Evolutionary conservation across 2,329 filamentous ascomycete genomes (phyloP).

Genomic region (Didymella sp.): DNA sequence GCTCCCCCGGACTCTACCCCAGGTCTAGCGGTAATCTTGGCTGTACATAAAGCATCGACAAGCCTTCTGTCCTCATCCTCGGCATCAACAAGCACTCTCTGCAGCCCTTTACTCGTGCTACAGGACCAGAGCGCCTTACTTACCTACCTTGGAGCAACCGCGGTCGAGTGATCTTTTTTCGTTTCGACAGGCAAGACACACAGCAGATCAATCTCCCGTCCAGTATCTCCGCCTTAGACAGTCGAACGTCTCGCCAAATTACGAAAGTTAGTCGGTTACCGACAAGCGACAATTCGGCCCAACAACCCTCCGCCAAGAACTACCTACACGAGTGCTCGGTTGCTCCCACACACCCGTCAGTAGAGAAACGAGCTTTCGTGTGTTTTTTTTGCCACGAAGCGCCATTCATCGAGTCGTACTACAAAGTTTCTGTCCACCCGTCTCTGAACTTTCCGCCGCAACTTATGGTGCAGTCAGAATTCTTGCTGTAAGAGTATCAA

Average conservation of each 20-base stretch:
- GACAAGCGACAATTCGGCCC: not conserved
- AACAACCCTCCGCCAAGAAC: too few relatives aligned
- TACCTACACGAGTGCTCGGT: too few relatives aligned
- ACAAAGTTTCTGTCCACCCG: too few relatives aligned
- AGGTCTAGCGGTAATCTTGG: slow-evolving; percentile 8
- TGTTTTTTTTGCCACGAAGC: not conserved
- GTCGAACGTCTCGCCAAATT: not conserved
- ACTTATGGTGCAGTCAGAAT: not conserved
- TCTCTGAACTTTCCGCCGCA: not conserved
- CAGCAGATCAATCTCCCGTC: not conserved
- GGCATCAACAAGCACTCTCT: not conserved
- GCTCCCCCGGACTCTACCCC: slow-evolving; percentile 14
- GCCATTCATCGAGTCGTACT: not conserved
- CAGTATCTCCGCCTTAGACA: not conserved
- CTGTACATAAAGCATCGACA: slow-evolving; percentile 11
- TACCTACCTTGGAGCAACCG: not conserved
- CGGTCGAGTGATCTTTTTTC: not conserved
- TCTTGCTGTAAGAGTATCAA: not conserved
- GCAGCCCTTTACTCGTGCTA: not conserved
- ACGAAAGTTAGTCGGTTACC: not conserved
- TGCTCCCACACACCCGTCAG: not conserved
- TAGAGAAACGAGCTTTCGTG: not conserved
- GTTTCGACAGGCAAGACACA: not conserved
- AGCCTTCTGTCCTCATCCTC: slow-evolving; percentile 5
- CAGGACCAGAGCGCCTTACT: not conserved